Base-by-base conservation (phyloP, 345 rosid species). In the Populus ilicifolia region DNA sequence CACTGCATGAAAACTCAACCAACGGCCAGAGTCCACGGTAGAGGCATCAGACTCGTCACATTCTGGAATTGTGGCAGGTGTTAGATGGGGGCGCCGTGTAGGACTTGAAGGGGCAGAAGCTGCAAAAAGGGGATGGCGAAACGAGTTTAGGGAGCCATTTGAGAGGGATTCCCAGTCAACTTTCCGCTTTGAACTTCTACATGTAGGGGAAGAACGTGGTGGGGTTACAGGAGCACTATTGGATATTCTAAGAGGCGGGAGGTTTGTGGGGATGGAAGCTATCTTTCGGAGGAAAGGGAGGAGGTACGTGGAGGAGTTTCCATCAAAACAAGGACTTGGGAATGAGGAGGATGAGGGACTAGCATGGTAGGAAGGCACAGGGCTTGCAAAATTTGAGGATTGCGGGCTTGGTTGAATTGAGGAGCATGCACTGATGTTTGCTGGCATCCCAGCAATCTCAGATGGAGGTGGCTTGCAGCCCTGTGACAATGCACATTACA, bases 101-200 rank as follows among this genome's bases (percentile, higher is more conserved):
- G 82, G 82, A 72, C 82, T 79, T 17, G 82, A 79, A 48, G 82
- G 82, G 54, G 82, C 82, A 44, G 82, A 79, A 21, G 67, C 78
- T 1, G 75, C 78, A 12, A 74, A 74, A 74, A 79, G 41, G 27
- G 82, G 82, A 14, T 74, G 78, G 43, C 25, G 56, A 44, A 63
- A 79, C 23, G 86, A 72, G 79, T 77, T 81, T 33, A 82, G 63
- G 70, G 92, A 86, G 16, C 68, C 86, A 69, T 89, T 89, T 5
- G 94, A 82, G 50, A 92, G 76, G 39, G 89, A 88, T 39, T 94
- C 93, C 80, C 93, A 83, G 52, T 82, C 86, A 41, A 89, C 79
- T 81, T 90, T 94, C n/a, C 75, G 50, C 75, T 79, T 82, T 11
- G 85, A 78, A 25, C 74, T 61, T 61, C 82, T 78, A 25, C 65